Evolutionary conservation across 1,139 yeast species (phyloP).

Genomic region (Yamadazyma oceani): DNA sequence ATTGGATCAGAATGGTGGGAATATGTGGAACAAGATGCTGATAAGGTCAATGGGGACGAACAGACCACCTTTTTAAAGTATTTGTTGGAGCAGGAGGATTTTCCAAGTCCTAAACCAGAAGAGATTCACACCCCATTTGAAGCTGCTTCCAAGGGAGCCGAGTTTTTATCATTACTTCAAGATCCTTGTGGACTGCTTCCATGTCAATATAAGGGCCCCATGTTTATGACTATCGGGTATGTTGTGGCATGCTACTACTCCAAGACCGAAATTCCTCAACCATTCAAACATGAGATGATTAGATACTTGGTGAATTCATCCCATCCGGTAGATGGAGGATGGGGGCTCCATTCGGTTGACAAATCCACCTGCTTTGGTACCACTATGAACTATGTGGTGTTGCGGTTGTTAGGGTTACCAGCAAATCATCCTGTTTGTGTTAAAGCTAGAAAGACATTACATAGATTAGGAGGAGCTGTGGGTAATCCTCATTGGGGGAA

Average conservation of each 20-base stretch:
- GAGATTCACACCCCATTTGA: constrained; percentile 48
- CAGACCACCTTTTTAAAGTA: constrained; percentile 63
- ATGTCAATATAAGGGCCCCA: constrained; percentile 93
- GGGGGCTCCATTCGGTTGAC: constrained; percentile 94
- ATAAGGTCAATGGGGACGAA: constrained; percentile 34
- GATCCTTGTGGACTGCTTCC: constrained; percentile 86
- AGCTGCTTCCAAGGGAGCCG: constrained; percentile 74
- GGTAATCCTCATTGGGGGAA: constrained; percentile 98
- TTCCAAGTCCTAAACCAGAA: constrained; percentile 41
- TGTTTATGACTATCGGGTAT: constrained; percentile 94
- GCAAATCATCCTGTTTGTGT: constrained; percentile 73
- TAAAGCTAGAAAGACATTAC: constrained; percentile 75
- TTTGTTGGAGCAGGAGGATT: constrained; percentile 46
- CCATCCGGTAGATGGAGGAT: constrained; percentile 99
- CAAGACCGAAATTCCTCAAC: constrained; percentile 65
- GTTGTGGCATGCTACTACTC: constrained; percentile 74
- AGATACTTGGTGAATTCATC: constrained; percentile 85
- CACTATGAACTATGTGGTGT: constrained; percentile 73
- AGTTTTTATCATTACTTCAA: constrained; percentile 66
- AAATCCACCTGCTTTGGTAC: constrained; percentile 97
- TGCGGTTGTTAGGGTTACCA: constrained; percentile 75
- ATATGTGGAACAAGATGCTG: constrained; percentile 46
- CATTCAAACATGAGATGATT: constrained; percentile 65
- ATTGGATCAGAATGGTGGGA: constrained; percentile 86
- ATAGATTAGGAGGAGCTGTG: constrained; percentile 81